Conservation (phyloP, 768 basidiomycete species). For the Boletus vermiculosoides region DNA sequence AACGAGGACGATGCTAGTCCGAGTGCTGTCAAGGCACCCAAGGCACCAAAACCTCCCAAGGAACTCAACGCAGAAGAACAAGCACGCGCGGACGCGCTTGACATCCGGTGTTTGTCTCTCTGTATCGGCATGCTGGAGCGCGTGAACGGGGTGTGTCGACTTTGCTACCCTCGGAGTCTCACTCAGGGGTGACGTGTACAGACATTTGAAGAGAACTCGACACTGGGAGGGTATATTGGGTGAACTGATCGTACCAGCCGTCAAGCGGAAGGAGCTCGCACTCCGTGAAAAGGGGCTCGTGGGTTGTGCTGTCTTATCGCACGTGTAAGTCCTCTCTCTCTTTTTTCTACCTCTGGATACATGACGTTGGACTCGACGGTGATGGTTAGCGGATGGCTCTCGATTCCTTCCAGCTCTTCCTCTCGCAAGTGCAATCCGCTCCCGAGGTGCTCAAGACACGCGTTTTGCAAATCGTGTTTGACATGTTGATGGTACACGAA, state of each 20-base stretch:
- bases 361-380: background rate
- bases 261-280: constrained; percentile 78
- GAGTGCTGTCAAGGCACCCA: constrained; percentile 12
- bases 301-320: constrained; percentile 80
- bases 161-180: background rate
- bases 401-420: constrained; percentile 76
- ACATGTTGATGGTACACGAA: constrained; percentile 84
- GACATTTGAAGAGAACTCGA: constrained; percentile 50
- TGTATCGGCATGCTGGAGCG: constrained; percentile 85
- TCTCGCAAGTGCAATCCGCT: constrained; percentile 64
- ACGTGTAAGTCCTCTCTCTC: constrained; percentile 19
- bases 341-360: background rate
- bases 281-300: constrained; percentile 67
- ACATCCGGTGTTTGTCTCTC: constrained; percentile 71
- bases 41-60: constrained; percentile 30
- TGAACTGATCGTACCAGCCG: constrained; percentile 88
- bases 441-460: constrained; percentile 65
- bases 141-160: constrained; percentile 68
- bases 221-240: constrained; percentile 63
- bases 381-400: constrained; percentile 29
- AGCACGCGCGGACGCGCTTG: constrained; percentile 55
- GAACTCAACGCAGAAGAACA: constrained; percentile 58
- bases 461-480: constrained; percentile 78
- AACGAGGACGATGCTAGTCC: constrained; percentile 6
- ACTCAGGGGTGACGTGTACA: constrained; percentile 15